Evolutionary conservation across 2,329 filamentous ascomycete genomes (phyloP).

Genomic region (Acrocalymma vagum): DNA sequence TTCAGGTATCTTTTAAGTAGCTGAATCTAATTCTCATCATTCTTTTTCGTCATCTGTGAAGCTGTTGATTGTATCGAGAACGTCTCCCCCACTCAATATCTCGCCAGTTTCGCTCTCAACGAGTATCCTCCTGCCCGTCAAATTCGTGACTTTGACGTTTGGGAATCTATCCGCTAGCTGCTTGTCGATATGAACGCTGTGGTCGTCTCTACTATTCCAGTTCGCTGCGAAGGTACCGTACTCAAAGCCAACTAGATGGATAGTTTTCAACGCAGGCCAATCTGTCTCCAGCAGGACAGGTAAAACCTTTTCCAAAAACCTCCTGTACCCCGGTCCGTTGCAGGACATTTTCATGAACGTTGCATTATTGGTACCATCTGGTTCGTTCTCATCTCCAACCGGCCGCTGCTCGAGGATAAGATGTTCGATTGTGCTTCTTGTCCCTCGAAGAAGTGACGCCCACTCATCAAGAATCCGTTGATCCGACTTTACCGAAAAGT

Average conservation of each 20-base stretch:
- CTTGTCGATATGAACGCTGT: too few relatives aligned
- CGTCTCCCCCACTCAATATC: too few relatives aligned
- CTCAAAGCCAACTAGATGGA: conserved; percentile 21
- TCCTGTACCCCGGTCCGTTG: conserved; percentile 10
- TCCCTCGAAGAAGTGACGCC: conserved; percentile 8
- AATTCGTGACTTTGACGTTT: too few relatives aligned
- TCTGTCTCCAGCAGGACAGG: conserved; percentile 15
- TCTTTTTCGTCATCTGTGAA: too few relatives aligned
- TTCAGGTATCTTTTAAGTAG: too few relatives aligned
- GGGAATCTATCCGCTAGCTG: too few relatives aligned
- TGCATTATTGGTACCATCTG: conserved; percentile 3
- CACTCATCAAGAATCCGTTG: conserved; percentile 10
- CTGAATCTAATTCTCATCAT: too few relatives aligned
- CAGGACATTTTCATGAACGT: conserved; percentile 8
- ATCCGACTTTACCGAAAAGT: conserved; percentile 6
- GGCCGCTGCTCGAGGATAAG: conserved; percentile 16
- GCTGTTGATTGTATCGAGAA: too few relatives aligned
- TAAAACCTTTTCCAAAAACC: conserved; percentile 13
- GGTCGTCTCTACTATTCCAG: too few relatives aligned
- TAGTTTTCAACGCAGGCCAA: conserved; percentile 13
- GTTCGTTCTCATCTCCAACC: conserved; percentile 9
- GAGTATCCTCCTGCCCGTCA: too few relatives aligned
- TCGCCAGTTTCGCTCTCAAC: too few relatives aligned
- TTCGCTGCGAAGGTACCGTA: too few relatives aligned
- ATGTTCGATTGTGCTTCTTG: conserved; percentile 3